Evolutionary conservation across 345 rosid genomes (phyloP), one percentile per base, ranked within the genome.

Genomic region (Anacardium occidentale): DNA sequence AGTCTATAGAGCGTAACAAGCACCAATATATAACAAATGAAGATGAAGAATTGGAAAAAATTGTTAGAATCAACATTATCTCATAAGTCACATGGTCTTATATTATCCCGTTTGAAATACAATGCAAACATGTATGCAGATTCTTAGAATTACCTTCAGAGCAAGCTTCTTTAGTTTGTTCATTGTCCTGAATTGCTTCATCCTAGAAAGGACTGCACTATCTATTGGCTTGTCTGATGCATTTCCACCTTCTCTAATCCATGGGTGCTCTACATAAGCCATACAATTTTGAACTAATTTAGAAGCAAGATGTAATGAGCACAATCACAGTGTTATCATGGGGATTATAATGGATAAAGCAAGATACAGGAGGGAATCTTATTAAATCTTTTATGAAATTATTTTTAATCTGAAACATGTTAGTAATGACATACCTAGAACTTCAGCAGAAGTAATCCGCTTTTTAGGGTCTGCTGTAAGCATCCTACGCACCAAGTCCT

Each of bases 111-210:
- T 56, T 47, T 1, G 40, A 32, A 25, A 58, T 25, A 51, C 21
- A n/a, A 10, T 12, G 37, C 64, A 15, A 71, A 22, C 51, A 45
- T 10, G n/a, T 40, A 66, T 22, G 56, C 18, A 54, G 53, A 64
- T 10, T 50, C 42, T 62, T 0, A 24, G 22, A n/a, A 29, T 74
- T 76, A 88, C 98, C 95, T 94, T 92, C 70, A 92, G 64, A 29
- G 98, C 98, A 64, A 94, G 97, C 80, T 91, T 90, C 89, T 90
- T 92, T 47, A 94, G 83, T 82, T 94, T 90, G 88, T 94, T 92
- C 98, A 94, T 92, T 47, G 88, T 91, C 79, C 96, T 85, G 83
- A 93, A 93, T 73, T 91, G 98, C 81, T 91, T 95, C 99, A 95
- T 87, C 78, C 98, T 88, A 26, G 90, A 85, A 48, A 93, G 90